phyloP scores from a whole-genome alignment of 306 rosid genomes.

The Alnus rubra region DNA sequence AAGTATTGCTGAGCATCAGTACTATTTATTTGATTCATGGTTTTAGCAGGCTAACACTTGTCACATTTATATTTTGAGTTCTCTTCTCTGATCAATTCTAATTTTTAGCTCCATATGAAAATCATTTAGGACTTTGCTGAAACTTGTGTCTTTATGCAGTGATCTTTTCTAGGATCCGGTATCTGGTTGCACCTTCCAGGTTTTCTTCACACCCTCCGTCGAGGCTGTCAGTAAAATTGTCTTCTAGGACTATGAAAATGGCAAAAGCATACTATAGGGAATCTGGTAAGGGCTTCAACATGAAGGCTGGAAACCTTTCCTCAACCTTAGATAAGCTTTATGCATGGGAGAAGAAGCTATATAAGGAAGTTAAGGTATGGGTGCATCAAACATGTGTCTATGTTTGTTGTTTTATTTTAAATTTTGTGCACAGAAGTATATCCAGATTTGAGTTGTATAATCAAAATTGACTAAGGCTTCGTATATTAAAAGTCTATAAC shows the following conservation, averaged over 20 bases:
- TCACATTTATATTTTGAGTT: background rate
- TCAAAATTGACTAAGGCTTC: background rate
- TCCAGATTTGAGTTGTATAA: background rate
- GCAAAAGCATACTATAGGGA: conserved; percentile 67
- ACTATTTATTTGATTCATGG: background rate
- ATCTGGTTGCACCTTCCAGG: conserved; percentile 59
- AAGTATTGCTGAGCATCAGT: background rate
- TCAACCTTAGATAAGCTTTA: conserved; percentile 83
- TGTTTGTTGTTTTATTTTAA: background rate
- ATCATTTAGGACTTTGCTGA: background rate
- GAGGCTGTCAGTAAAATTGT: conserved; percentile 35
- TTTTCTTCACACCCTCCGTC: conserved; percentile 49
- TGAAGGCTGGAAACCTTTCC: conserved; percentile 67
- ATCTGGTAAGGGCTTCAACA: conserved; percentile 52
- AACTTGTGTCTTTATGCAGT: conserved; percentile 53
- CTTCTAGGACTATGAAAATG: conserved; percentile 62
- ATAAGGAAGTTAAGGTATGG: conserved; percentile 91
- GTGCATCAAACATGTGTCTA: background rate
- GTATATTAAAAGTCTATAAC: background rate
- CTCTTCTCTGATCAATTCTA: background rate
- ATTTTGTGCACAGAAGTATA: no score
- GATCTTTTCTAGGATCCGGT: conserved; percentile 61
- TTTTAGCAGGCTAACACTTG: background rate
- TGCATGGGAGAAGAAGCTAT: conserved; percentile 92
- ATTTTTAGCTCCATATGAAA: background rate